Conservation (phyloP, 495 filamentous ascomycete genomes). For the Daldinia concentrica region DNA sequence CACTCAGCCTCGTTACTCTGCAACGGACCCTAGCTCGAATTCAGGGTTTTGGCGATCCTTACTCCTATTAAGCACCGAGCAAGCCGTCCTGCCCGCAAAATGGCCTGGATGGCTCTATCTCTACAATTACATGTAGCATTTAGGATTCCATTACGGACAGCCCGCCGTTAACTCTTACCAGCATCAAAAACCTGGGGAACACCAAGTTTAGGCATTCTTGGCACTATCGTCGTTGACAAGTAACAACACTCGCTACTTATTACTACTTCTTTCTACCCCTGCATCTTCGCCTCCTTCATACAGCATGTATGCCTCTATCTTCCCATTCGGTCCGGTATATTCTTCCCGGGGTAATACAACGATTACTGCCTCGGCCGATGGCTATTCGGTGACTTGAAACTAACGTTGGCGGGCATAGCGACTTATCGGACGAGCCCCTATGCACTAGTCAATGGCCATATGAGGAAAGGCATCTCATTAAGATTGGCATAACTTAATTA, state of each 20-base stretch:
- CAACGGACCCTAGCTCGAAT: slow-evolving; percentile 35
- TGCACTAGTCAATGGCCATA: slow-evolving; percentile 11
- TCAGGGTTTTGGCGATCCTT: slow-evolving; percentile 41
- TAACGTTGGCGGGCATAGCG: slow-evolving; percentile 3
- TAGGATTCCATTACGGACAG: slow-evolving; percentile 22
- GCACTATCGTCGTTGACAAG: slow-evolving; percentile 11
- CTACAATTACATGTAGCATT: slow-evolving; percentile 22
- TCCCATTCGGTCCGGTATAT: slow-evolving; percentile 43
- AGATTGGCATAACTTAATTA: slow-evolving; percentile 13
- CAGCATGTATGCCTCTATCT: slow-evolving; percentile 13
- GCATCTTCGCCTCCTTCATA: slow-evolving; percentile 16
- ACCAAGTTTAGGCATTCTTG: slow-evolving; percentile 5
- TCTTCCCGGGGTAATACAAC: slow-evolving; percentile 39
- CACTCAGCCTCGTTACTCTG: slow-evolving; percentile 42
- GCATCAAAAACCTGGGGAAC: slow-evolving; percentile 12
- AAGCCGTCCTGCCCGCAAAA: slow-evolving; percentile 24
- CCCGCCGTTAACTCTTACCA: slow-evolving; percentile 12
- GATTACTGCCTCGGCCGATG: slow-evolving; percentile 30
- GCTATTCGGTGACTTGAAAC: slow-evolving; percentile 22
- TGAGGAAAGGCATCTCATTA: slow-evolving; percentile 17
- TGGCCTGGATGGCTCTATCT: slow-evolving; percentile 29
- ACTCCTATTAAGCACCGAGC: slow-evolving; percentile 42
- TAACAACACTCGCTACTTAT: slow-evolving; percentile 5
- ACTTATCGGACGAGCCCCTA: slow-evolving; percentile 8
- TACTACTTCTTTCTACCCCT: slow-evolving; percentile 10